phyloP scores from a whole-genome alignment of 1,284 basidiomycete species.

The Ceraceosorus guamensis region DNA sequence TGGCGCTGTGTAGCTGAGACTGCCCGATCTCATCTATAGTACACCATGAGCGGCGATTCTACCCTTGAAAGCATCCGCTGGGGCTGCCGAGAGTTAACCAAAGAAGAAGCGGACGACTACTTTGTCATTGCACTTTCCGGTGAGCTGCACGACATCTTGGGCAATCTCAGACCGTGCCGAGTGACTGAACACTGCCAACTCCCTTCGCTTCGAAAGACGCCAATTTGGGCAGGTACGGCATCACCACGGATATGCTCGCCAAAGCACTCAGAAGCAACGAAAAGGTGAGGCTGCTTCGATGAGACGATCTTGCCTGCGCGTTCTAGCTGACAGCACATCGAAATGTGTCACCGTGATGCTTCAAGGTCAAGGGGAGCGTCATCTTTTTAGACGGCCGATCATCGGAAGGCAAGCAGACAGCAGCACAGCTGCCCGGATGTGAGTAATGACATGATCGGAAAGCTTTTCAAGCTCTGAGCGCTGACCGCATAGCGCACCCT shows the following conservation, averaged over 20 bases:
- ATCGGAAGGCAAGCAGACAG: neutral
- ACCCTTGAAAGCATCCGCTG: conserved; percentile 22
- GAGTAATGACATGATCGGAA: too few relatives aligned
- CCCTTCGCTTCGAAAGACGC: conserved; percentile 31
- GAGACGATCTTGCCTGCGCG: too few relatives aligned
- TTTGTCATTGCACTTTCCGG: conserved; percentile 49
- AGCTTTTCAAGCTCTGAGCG: too few relatives aligned
- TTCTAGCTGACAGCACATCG: too few relatives aligned
- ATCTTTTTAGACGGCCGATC: neutral
- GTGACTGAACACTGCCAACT: too few relatives aligned
- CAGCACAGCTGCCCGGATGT: neutral
- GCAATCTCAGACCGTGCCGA: neutral
- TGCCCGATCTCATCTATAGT: conserved; percentile 2
- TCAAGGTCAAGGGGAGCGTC: neutral
- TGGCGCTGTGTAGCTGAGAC: conserved; percentile 26
- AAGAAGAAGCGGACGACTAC: conserved; percentile 45
- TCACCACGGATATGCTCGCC: conserved; percentile 32
- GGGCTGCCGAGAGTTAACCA: conserved; percentile 13
- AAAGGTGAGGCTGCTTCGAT: conserved; percentile 45
- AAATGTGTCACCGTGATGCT: too few relatives aligned
- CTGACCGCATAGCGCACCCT: too few relatives aligned
- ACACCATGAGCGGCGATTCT: conserved; percentile 25
- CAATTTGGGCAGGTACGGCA: conserved; percentile 48
- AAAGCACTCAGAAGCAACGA: conserved; percentile 26
- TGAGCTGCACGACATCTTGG: neutral